A percentile compares a stretch with the other conserved stretches of the same genome.
These are phyloP conservation scores for Mrakia blollopis DNA, from an alignment of 768 basidiomycete species.

Conservation along the genomic window DNA sequence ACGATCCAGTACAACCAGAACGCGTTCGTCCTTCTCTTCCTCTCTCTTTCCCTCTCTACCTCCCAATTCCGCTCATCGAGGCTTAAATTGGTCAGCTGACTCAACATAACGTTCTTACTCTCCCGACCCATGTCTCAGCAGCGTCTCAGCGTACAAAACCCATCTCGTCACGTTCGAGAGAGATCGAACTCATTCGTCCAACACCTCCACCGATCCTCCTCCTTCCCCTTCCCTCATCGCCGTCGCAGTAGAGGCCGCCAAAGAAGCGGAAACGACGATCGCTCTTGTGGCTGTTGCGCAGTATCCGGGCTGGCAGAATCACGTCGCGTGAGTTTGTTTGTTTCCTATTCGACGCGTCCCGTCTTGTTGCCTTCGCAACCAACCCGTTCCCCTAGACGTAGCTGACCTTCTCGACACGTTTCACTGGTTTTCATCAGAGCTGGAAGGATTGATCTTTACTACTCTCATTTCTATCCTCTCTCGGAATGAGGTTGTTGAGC, in stretches of 20 bases:
- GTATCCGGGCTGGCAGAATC: not conserved
- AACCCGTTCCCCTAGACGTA: not conserved
- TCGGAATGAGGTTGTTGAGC: too few species aligned
- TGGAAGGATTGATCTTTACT: not conserved
- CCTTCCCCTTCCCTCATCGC: not conserved
- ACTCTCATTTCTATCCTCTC: not conserved
- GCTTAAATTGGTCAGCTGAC: not conserved
- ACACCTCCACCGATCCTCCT: not conserved
- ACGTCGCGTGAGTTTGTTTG: not conserved
- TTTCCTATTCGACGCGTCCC: not conserved
- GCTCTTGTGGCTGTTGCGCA: not conserved
- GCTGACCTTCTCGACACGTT: not conserved
- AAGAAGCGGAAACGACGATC: not conserved
- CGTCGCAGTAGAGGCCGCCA: not conserved
- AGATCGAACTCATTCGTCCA: not conserved
- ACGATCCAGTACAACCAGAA: not conserved
- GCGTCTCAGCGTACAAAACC: not conserved
- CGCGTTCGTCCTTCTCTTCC: not conserved
- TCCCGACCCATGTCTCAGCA: not conserved
- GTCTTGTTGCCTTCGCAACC: not conserved
- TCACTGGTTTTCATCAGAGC: not conserved
- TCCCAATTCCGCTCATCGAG: not conserved
- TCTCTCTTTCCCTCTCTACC: not conserved
- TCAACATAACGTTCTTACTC: too few species aligned
- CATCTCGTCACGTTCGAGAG: not conserved